Percentiles rank a stretch among this genome's conserved stretches.
Conservation (phyloP, 441 rosid species). For the Croton laevigatus region DNA sequence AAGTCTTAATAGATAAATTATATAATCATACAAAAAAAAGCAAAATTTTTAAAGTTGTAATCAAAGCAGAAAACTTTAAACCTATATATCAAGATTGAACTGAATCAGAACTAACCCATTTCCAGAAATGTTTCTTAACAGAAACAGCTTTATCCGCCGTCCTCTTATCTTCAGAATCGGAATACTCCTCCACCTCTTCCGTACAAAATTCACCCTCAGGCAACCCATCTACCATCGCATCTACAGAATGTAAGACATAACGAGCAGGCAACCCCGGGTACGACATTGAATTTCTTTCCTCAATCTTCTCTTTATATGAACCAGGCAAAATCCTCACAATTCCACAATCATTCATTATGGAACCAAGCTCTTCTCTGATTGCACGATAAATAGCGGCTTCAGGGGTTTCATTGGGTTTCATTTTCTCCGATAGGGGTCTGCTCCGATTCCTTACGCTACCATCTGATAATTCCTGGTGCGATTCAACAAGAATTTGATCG, state of each 20-base stretch:
- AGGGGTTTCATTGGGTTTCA: conserved; percentile 70
- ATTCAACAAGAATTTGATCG: conserved; percentile 51
- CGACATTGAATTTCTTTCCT: conserved; percentile 65
- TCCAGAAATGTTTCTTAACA: conserved; percentile 79
- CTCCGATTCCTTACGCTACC: conserved; percentile 58
- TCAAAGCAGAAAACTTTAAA: neutral
- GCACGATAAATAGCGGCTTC: conserved; percentile 67
- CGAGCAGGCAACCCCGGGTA: conserved; percentile 83
- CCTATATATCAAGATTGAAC: conserved; percentile 34
- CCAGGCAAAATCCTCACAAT: conserved; percentile 52
- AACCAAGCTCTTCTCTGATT: conserved; percentile 76
- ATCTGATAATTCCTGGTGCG: conserved; percentile 76
- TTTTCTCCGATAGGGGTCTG: conserved; percentile 87
- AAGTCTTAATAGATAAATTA: neutral
- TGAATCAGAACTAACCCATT: conserved; percentile 70
- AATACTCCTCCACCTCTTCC: conserved; percentile 65
- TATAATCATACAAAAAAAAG: neutral
- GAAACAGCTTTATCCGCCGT: conserved; percentile 58
- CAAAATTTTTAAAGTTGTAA: neutral
- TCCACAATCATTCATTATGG: conserved; percentile 19
- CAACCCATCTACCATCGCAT: conserved; percentile 67
- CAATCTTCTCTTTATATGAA: conserved; percentile 53
- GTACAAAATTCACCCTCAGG: conserved; percentile 84
- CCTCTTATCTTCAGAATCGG: conserved; percentile 31
- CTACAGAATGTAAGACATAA: conserved; percentile 64